Percentiles rank a stretch among this genome's conserved stretches.
Conservation (phyloP, 2,329 filamentous ascomycete species). For the Bipolaris victoriae region DNA sequence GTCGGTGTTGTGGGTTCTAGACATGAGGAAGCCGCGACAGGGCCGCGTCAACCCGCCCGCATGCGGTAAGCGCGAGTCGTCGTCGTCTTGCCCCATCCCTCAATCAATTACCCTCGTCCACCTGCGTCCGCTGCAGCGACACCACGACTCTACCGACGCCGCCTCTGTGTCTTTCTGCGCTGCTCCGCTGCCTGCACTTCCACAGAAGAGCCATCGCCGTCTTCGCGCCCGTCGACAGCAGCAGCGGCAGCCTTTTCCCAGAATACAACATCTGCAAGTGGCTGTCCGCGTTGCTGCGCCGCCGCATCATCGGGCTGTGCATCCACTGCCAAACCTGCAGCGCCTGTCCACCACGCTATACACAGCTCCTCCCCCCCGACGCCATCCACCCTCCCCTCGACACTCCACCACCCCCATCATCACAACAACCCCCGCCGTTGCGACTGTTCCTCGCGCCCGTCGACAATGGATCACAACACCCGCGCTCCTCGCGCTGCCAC, state of each 20-base stretch:
- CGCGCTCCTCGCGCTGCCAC: conserved; percentile 37
- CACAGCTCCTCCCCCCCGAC: conserved; percentile 12
- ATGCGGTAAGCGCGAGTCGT: conserved; percentile 19
- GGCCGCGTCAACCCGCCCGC: conserved; percentile 20
- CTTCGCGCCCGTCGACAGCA: background rate
- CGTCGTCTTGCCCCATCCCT: conserved; percentile 22
- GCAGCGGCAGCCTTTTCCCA: conserved; percentile 11
- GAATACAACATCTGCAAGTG: conserved; percentile 17
- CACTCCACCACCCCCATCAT: conserved; percentile 15
- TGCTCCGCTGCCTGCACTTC: conserved; percentile 14
- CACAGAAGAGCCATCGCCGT: background rate
- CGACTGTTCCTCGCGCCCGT: conserved; percentile 28
- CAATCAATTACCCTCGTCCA: conserved; percentile 23
- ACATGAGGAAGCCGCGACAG: conserved; percentile 24
- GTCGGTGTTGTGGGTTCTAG: conserved; percentile 22
- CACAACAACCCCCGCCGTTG: conserved; percentile 10
- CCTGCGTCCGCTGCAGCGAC: conserved; percentile 14
- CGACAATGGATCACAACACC: conserved; percentile 45
- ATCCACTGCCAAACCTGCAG: conserved; percentile 25
- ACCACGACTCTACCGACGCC: conserved; percentile 13
- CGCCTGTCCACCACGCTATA: conserved; percentile 16
- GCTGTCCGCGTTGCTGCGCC: conserved; percentile 25
- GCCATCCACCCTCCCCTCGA: conserved; percentile 14
- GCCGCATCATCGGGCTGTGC: conserved; percentile 32
- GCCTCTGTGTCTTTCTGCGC: conserved; percentile 11